Conservation (phyloP, 2,329 filamentous ascomycete genomes). For the Fusarium sp. region DNA sequence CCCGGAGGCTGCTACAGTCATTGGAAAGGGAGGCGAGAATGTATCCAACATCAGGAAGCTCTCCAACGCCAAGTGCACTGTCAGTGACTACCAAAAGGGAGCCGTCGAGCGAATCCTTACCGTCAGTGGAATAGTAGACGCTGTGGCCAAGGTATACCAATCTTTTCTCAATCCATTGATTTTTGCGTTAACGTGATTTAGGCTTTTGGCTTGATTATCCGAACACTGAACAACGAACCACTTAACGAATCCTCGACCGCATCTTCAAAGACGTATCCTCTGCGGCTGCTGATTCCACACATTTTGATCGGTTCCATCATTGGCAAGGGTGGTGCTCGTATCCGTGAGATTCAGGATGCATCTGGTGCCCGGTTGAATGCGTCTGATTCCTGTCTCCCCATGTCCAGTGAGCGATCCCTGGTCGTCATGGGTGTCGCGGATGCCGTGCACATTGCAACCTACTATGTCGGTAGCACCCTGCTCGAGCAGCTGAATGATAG, state of each 20-base stretch:
- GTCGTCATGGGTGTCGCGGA: slow-evolving; percentile 98
- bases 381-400: slow-evolving; percentile 91
- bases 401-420: slow-evolving; percentile 96
- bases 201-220: slow-evolving; percentile 98
- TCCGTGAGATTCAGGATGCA: slow-evolving; percentile 97
- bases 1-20: slow-evolving; percentile 95
- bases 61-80: slow-evolving; percentile 97
- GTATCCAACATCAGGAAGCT: slow-evolving; percentile 95
- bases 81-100: slow-evolving; percentile 97
- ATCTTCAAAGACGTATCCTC: slow-evolving; percentile 96
- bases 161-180: not conserved
- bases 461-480: slow-evolving; percentile 98
- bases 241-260: slow-evolving; percentile 87
- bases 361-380: slow-evolving; percentile 97
- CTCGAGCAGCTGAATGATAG: slow-evolving; percentile 97
- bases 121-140: slow-evolving; percentile 95
- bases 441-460: slow-evolving; percentile 97
- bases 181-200: slow-evolving; percentile 53
- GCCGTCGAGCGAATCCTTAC: slow-evolving; percentile 98
- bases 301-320: slow-evolving; percentile 99
- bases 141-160: slow-evolving; percentile 86
- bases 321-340: slow-evolving; percentile 93
- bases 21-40: slow-evolving; percentile 98
- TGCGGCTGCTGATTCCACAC: slow-evolving; percentile 94
- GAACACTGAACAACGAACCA: slow-evolving; percentile 96